Conservation (phyloP, 2,329 filamentous ascomycete species). For the Fusarium floridanum region DNA sequence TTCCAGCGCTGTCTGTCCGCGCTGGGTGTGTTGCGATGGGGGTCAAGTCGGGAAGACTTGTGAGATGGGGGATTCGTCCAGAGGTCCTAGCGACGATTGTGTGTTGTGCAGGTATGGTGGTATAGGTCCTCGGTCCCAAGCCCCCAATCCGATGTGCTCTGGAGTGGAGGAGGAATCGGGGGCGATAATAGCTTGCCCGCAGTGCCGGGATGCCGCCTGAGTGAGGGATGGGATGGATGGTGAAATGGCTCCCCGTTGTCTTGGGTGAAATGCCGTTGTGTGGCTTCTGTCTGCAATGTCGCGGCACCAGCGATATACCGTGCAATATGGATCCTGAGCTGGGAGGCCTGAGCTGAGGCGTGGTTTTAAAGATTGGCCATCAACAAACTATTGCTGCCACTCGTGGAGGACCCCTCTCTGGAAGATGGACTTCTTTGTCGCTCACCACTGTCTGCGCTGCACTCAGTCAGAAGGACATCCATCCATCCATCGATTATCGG, state of each 20-base stretch:
- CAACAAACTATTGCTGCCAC: conserved; percentile 16
- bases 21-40: conserved; percentile 1
- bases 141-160: conserved; percentile 23
- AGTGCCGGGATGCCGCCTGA: conserved; percentile 33
- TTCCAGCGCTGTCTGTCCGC: background rate
- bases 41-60: conserved; percentile 10
- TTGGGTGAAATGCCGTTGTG: conserved; percentile 9
- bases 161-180: conserved; percentile 32
- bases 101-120: conserved; percentile 33
- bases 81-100: conserved; percentile 29
- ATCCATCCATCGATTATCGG: conserved; percentile 37
- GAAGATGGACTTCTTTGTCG: conserved; percentile 21
- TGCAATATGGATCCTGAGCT: background rate
- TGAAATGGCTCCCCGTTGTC: conserved; percentile 24
- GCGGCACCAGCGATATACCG: background rate
- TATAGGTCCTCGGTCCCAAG: conserved; percentile 19
- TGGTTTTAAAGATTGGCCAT: conserved; percentile 17
- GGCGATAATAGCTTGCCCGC: conserved; percentile 40
- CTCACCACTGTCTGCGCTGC: conserved; percentile 19
- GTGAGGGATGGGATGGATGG: conserved; percentile 21
- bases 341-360: conserved; percentile 27
- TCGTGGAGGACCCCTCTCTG: conserved; percentile 16
- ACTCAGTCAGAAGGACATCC: conserved; percentile 39
- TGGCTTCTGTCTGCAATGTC: background rate
- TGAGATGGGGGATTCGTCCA: conserved; percentile 10